phyloP scores from a whole-genome alignment of 345 rosid genomes.

The Melaleuca quinquenervia region DNA sequence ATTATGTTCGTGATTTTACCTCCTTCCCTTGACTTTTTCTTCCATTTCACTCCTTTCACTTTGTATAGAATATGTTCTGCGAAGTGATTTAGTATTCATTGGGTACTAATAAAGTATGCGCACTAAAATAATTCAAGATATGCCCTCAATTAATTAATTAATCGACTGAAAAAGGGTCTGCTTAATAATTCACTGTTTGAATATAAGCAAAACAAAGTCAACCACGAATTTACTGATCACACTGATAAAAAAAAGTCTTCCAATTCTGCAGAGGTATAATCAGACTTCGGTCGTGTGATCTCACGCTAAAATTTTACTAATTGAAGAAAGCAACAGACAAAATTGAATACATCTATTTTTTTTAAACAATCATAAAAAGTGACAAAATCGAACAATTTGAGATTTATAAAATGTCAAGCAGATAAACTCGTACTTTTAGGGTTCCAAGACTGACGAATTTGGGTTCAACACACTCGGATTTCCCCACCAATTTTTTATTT shows the following conservation, averaged over 20 bases:
- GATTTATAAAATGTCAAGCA: not conserved
- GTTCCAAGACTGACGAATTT: slow-evolving; percentile 12
- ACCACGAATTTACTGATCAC: not conserved
- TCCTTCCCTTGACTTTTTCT: not conserved
- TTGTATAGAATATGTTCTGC: not conserved
- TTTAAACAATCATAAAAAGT: not conserved
- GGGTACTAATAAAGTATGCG: not conserved
- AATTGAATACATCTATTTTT: not conserved
- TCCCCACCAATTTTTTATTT: not conserved
- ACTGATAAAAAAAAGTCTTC: not conserved
- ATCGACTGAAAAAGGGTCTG: not conserved
- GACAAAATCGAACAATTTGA: not conserved
- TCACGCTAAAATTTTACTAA: not conserved
- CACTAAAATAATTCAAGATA: not conserved
- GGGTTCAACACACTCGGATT: not conserved
- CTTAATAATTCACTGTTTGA: not conserved
- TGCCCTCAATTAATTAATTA: not conserved
- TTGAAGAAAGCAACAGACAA: not conserved
- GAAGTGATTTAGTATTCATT: not conserved
- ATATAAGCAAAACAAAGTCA: not conserved
- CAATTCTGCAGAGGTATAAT: not conserved
- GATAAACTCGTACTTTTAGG: not conserved
- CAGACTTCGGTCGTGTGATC: not conserved
- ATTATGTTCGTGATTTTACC: not conserved
- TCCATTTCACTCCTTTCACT: not conserved